Percentiles rank a stretch among this genome's conserved stretches.
Evolutionary conservation across 495 filamentous ascomycete genomes (phyloP).

Genomic region (Xylaria flabelliformis): DNA sequence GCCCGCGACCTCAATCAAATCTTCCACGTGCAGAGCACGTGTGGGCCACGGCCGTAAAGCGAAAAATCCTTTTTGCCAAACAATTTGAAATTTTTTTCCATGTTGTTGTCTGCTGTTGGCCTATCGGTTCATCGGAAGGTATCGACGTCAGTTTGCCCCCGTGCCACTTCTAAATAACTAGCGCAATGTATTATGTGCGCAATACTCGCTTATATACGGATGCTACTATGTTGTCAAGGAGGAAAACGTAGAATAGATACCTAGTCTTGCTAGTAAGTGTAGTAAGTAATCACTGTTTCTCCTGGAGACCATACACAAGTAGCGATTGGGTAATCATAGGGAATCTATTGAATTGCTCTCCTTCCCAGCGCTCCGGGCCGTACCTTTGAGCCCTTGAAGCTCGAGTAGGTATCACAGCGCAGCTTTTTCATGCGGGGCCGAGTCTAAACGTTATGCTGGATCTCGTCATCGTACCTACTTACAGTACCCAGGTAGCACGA

Average conservation of each 20-base stretch:
- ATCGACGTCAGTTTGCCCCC: background rate
- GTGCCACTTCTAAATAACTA: background rate
- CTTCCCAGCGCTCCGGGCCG: background rate
- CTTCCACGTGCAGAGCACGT: background rate
- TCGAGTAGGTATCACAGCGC: background rate
- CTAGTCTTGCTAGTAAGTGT: too few relatives aligned
- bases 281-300: background rate
- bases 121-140: background rate
- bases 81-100: background rate
- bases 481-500: background rate
- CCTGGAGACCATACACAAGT: background rate
- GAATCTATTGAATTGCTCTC: background rate
- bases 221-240: background rate
- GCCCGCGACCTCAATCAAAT: background rate
- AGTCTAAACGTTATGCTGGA: background rate
- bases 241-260: background rate
- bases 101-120: background rate
- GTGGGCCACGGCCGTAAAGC: background rate
- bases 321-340: background rate
- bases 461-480: constrained; percentile 4
- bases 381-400: background rate
- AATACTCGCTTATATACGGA: background rate
- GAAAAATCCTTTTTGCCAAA: background rate
- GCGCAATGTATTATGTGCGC: background rate
- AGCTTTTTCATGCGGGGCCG: background rate